Base-by-base conservation (phyloP, 2,329 filamentous ascomycete species). In the Pseudovirgaria hyperparasitica region DNA sequence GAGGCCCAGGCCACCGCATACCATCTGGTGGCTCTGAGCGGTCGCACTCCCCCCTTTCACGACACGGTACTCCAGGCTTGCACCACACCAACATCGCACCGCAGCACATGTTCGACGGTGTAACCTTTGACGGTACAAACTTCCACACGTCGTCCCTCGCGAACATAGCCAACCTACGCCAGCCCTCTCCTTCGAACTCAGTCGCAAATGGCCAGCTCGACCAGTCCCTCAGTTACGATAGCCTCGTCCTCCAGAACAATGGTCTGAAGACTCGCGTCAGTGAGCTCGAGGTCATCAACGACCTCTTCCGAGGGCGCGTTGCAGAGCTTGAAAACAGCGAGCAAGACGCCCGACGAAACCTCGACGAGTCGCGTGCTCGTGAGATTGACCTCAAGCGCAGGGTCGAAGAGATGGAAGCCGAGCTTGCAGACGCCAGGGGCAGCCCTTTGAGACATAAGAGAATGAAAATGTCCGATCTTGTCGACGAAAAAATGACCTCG, bases 211-310 rank as follows among this genome's bases (percentile, higher is more conserved):
- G 59, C 26, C 67, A 74, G 36, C 62, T 76, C 30, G 81, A 86
- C 32, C 63, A 72, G 4, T 72, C 80, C 1, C 78, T 84, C 46
- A 78, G 76, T 3, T 84, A 82, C 50, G 82, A 93, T 46, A 76
- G 81, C 34, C 68, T 92, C 14, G 63, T 84, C 27, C 76, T 78
- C 2, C 72, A 77, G 35, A 93, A 92, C 52, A 81, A 81, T 5
- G 78, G 76, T 26, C 65, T 96, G n/a, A 92, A 92, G 59, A 98
- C 90, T 1, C 76, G 90, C 22, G 87, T 98, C 18, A 90, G 78
- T 41, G 90, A 98, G 54, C 68, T 98, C 14, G 90, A 98, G 50
- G 71, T 98, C 27, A 94, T 98, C 62, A 94, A 75, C 44, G 69
- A 76, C 28, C 56, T 81, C 12, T 81, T 79, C 50, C 59, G 62